These are phyloP conservation scores for Chaetomiaceae sp. DNA, from an alignment of 2,329 filamentous ascomycete species.

Conservation along the genomic window DNA sequence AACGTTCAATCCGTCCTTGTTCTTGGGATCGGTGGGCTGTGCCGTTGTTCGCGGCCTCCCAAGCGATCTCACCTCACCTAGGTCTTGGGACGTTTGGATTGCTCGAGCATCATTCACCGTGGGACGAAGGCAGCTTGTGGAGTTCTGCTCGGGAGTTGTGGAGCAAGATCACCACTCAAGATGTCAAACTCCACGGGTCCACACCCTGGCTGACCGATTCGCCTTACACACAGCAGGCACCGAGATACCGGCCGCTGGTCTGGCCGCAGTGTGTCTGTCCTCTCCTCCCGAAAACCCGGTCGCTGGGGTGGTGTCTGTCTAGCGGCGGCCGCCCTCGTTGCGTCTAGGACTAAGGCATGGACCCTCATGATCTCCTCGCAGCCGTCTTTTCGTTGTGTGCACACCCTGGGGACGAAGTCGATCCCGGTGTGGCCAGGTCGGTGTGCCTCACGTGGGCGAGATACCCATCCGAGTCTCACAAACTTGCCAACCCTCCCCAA, in stretches of 20 bases:
- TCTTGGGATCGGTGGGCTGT: too few relatives aligned
- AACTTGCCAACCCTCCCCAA: too few relatives aligned
- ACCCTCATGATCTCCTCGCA: neutral
- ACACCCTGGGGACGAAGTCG: too few relatives aligned
- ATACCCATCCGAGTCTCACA: too few relatives aligned
- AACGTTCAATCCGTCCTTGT: too few relatives aligned
- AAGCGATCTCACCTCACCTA: neutral
- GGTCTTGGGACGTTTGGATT: neutral
- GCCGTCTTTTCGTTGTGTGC: neutral
- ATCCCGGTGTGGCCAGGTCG: slow-evolving; percentile 13
- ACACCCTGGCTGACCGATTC: neutral
- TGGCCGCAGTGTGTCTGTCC: neutral
- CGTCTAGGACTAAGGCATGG: slow-evolving; percentile 1
- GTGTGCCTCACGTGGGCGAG: slow-evolving; percentile 2
- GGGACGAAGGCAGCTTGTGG: neutral
- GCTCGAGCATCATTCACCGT: neutral
- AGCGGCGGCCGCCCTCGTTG: slow-evolving; percentile 5
- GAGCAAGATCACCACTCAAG: neutral
- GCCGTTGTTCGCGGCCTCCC: too few relatives aligned
- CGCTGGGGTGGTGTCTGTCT: neutral
- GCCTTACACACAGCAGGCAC: slow-evolving; percentile 5
- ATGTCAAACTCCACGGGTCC: neutral
- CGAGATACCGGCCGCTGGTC: neutral
- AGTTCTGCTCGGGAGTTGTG: neutral
- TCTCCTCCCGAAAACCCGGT: neutral